Base-by-base conservation (phyloP, 2,329 filamentous ascomycete genomes). In the Beauveria australis region DNA sequence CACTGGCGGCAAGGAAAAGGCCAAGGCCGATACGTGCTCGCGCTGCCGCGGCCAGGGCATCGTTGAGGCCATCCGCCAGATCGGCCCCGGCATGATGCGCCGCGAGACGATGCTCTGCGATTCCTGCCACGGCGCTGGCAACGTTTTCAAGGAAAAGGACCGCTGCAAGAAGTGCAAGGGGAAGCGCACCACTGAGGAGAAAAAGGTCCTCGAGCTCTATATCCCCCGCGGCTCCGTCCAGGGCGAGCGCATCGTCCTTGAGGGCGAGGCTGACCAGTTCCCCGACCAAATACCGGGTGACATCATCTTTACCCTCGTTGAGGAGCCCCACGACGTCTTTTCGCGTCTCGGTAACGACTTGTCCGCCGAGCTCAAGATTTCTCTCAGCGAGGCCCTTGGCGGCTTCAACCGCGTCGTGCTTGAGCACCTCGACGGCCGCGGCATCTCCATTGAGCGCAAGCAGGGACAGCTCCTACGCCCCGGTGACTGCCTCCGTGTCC, bases 101-200 rank as follows among this genome's bases (percentile, higher is more conserved):
- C 89, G 91, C 69, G 88, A 91, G 69, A 85, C 87, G 7, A 85
- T 92, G 43, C 75, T 87, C 41, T 99, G 94, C 74, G 87, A 89
- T 68, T 87, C 88, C 69, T 99, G 94, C 76, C 82, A 87, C 63
- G 93, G 92, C 40, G 83, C 86, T n/a, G 94, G 94, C 6, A 86
- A 87, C 70, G 86, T 92, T 70, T 96, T 87, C 78, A 93, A 93
- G 74, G 91, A 96, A 71, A 97, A 97, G 80, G 94, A 99, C 71
- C 91, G 91, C 72, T 99, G 94, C 81, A 96, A 96, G 81, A 97
- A 94, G 80, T 99, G 94, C 85, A 97, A 97, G 78, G 94, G 94
- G 70, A 90, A 89, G 74, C 85, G 91, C 64, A 92, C 91, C 16
- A 85, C 86, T 49, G 88, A 92, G 69, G 89, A 94, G 75, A 94